Conservation (phyloP, 371 early-diverging fungal species). For the Mortierella sp. region DNA sequence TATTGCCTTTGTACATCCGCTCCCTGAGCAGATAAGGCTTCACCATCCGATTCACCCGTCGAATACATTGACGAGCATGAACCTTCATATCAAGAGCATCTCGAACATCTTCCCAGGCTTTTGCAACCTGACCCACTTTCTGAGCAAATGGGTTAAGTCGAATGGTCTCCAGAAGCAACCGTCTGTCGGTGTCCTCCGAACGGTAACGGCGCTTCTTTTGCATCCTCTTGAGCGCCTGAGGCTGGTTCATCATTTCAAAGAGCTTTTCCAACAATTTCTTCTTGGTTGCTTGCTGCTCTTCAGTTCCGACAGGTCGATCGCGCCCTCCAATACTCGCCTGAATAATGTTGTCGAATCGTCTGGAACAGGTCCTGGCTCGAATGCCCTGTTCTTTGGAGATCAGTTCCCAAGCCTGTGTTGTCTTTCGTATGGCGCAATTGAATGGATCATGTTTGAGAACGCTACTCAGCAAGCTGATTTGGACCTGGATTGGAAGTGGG, state of each 20-base stretch:
- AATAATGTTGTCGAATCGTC: slow-evolving; percentile 42
- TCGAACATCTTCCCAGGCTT: slow-evolving; percentile 45
- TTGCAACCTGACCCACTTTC: slow-evolving; percentile 42
- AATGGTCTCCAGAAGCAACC: slow-evolving; percentile 34
- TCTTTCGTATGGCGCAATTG: slow-evolving; percentile 41
- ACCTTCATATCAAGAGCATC: slow-evolving; percentile 47
- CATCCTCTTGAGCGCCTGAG: slow-evolving; percentile 39
- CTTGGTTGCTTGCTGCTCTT: slow-evolving; percentile 32
- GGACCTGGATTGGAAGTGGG: slow-evolving; percentile 30
- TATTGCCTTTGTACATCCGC: slow-evolving; percentile 43
- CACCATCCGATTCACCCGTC: slow-evolving; percentile 40
- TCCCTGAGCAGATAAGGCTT: slow-evolving; percentile 41
- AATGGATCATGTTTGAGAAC: slow-evolving; percentile 46
- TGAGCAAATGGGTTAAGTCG: slow-evolving; percentile 42
- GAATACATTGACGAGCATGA: slow-evolving; percentile 42
- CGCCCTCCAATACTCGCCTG: slow-evolving; percentile 43
- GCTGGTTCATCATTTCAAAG: slow-evolving; percentile 48
- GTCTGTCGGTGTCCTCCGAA: slow-evolving; percentile 33
- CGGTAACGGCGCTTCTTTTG: slow-evolving; percentile 47
- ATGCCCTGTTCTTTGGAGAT: slow-evolving; percentile 41
- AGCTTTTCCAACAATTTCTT: slow-evolving; percentile 36
- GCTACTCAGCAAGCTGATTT: slow-evolving; percentile 24
- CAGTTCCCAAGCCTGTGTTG: slow-evolving; percentile 39
- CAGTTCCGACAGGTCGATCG: slow-evolving; percentile 23
- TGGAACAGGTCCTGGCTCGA: slow-evolving; percentile 38